Base-by-base conservation (phyloP, 345 rosid species). In the Hevea brasiliensis region DNA sequence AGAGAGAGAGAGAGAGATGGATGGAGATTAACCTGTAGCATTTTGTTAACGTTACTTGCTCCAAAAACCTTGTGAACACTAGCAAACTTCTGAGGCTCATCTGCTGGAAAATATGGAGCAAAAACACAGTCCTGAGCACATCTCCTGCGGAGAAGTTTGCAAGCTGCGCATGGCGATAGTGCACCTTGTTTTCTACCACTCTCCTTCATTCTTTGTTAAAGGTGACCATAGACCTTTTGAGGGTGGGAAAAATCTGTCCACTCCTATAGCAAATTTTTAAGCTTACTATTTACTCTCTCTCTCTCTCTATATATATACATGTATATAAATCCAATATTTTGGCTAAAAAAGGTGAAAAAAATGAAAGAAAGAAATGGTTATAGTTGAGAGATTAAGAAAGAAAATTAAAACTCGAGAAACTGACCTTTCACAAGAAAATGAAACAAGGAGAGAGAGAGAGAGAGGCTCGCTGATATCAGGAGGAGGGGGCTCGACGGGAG, bases 41-140 rank as follows among this genome's bases (percentile, higher is more conserved):
- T 93, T 86, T 93, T 93, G 87, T 84, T 89, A 85, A 93, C 93
- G 83, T 93, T 91, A 81, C 97, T 93, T 61, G 98, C 97, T 8
- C 97, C 97, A 45, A 93, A 93, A 14, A 93, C 98, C 86, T 88
- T 87, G 81, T 93, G 97, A 41, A 93, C 97, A 65, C 87, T 89
- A 20, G 97, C 97, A 37, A 91, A 93, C 76, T 91, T 93, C 72
- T 86, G 95, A 53, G 97, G 97, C 84, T 93, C 91, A 51, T 91
- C 92, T 0, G 97, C 95, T 12, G 95, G 97, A 71, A 93, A 93
- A 74, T 93, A 93, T 14, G 97, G 98, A 12, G 98, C 89, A 18
- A 93, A 93, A 67, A 93, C 91, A 9, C 98, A 93, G 67, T 89
- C 92, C 56, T 86, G 86, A 8, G 90, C 95, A 58, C 98, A 91